Evolutionary conservation across 2,329 filamentous ascomycete species (phyloP).

Genomic region (Cytospora paraplurivora): DNA sequence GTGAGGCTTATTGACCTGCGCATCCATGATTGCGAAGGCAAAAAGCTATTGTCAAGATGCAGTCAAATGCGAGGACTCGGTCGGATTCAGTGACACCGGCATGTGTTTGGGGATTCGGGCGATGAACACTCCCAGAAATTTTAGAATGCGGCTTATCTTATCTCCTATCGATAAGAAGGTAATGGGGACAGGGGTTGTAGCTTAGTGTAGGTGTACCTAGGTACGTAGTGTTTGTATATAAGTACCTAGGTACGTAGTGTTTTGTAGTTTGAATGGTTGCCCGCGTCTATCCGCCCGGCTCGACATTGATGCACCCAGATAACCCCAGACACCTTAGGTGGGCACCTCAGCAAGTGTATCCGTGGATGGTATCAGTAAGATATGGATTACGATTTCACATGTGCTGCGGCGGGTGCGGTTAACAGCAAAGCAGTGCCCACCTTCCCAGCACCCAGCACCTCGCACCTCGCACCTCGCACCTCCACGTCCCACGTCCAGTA

Average conservation of each 20-base stretch:
- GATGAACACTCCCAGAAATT: constrained; percentile 12
- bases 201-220: background rate
- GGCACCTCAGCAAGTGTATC: too few species aligned
- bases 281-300: constrained; percentile 19
- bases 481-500: constrained; percentile 5
- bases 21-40: constrained; percentile 64
- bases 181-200: background rate
- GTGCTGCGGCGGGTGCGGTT: background rate
- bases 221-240: background rate
- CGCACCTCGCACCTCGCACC: too few species aligned
- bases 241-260: background rate
- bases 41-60: constrained; percentile 10
- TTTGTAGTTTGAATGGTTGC: constrained; percentile 12
- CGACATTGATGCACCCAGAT: too few species aligned
- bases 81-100: background rate
- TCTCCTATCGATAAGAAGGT: constrained; percentile 21
- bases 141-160: constrained; percentile 17
- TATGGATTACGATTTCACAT: too few species aligned
- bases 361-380: too few species aligned
- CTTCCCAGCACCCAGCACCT: too few species aligned
- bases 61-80: constrained; percentile 1
- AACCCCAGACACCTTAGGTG: too few species aligned
- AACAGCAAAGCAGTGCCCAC: constrained; percentile 30
- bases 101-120: background rate
- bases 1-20: constrained; percentile 84